A percentile compares a stretch with the other conserved stretches of the same genome.
These are phyloP conservation scores for Pichia deserticola DNA, from an alignment of 805 yeast species.

Conservation along the genomic window DNA sequence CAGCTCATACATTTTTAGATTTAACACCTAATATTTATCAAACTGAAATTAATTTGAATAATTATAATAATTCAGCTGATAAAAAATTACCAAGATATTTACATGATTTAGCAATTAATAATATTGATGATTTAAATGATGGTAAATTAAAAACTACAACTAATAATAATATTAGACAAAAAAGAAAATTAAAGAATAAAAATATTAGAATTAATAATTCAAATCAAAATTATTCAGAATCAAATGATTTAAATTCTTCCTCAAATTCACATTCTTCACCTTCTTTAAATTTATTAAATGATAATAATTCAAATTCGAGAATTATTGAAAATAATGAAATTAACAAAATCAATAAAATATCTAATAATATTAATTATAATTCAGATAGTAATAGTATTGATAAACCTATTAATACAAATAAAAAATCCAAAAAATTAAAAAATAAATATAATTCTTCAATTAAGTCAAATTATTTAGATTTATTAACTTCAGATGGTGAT, in stretches of 20 bases:
- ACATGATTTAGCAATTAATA: constrained; percentile 31
- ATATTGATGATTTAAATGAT: background rate
- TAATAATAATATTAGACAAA: background rate
- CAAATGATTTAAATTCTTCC: background rate
- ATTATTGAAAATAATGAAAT: no score
- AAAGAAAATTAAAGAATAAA: background rate
- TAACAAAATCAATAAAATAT: no score
- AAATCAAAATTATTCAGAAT: background rate
- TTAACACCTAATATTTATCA: constrained; percentile 73
- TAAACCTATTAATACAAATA: background rate
- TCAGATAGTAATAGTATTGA: no score
- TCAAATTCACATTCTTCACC: background rate
- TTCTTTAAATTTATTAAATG: no score
- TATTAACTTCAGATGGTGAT: constrained; percentile 19
- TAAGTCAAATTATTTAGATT: constrained; percentile 3
- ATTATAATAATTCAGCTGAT: constrained; percentile 26
- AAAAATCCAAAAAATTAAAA: background rate
- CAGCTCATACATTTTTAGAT: constrained; percentile 82
- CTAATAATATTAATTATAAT: no score
- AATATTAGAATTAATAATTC: background rate
- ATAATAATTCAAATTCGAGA: no score
- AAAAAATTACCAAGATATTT: constrained; percentile 56
- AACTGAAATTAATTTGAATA: constrained; percentile 64
- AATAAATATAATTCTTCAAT: background rate
- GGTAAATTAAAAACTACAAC: background rate